A percentile compares a stretch with the other conserved stretches of the same genome.
Evolutionary conservation across 139 green algal genomes (phyloP).

Genomic region (Coelastrella sp.): DNA sequence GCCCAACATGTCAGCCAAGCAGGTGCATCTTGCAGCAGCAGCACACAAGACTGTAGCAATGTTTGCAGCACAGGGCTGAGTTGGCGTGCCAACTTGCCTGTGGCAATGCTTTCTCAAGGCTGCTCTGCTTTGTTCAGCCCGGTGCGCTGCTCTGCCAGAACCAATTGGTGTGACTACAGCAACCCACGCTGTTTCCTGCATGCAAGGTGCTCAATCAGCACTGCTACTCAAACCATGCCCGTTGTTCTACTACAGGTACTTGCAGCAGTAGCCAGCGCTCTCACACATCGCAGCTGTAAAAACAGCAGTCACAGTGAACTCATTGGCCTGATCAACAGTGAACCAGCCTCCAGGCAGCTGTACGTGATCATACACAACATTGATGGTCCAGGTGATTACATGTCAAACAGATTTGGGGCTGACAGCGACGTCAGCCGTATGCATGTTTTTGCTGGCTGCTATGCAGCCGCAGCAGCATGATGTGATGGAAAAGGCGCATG

Average conservation of each 20-base stretch:
- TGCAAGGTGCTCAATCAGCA: too few relatives aligned
- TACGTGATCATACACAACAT: constrained; percentile 93
- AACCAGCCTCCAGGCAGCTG: constrained; percentile 50
- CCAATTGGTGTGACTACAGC: too few relatives aligned
- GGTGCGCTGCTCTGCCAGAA: too few relatives aligned
- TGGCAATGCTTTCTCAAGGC: too few relatives aligned
- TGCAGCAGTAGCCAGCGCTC: constrained; percentile 43
- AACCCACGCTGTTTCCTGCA: too few relatives aligned
- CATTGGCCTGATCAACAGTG: constrained; percentile 8
- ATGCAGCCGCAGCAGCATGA: too few relatives aligned
- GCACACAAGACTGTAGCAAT: background rate
- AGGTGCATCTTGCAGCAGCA: constrained; percentile 40
- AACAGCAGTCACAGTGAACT: constrained; percentile 31
- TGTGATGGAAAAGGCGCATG: too few relatives aligned
- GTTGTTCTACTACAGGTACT: constrained; percentile 6
- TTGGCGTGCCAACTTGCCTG: too few relatives aligned
- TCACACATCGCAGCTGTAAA: constrained; percentile 35
- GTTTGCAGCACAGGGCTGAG: too few relatives aligned
- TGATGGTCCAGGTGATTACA: constrained; percentile 77
- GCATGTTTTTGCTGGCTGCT: background rate
- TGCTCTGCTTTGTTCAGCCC: too few relatives aligned
- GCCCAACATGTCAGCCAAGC: constrained; percentile 59
- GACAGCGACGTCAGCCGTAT: background rate
- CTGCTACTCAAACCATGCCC: too few relatives aligned
- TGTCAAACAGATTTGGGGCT: background rate